Evolutionary conservation across 1,139 yeast genomes (phyloP), one percentile per base, ranked within the genome.

Genomic region (Lodderomyces metapsilosis): DNA sequence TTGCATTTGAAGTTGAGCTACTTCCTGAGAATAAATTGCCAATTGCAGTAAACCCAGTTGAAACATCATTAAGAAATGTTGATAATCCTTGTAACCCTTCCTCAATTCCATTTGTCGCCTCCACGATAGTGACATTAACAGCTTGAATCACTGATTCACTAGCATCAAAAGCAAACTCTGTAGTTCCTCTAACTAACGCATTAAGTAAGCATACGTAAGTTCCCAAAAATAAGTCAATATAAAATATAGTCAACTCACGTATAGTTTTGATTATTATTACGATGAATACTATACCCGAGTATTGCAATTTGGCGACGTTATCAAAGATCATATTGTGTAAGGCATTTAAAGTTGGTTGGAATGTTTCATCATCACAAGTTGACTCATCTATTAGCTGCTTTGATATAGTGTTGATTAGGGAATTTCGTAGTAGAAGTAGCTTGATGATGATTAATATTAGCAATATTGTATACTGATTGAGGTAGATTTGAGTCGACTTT

Each of bases 181-280:
- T 84, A 0, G 88, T 74, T 2, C 92, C 88, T 50, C 79, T 81
- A 7, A 89, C 67, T 0, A 91, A 77, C 5, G 94, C 83, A 0
- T 86, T 80, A 6, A 88, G 60, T 18, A 92, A 66, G 62, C 98
- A 92, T 0, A 87, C 82, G 60, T 86, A 87, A 0, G 98, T 91
- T 0, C 97, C 98, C 7, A 89, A 62, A 40, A 85, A 76, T 48
- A 91, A 54, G 34, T 88, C 89, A 13, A 92, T 62, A 18, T 80
- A 68, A 55, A 92, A 89, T 9, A 79, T 54, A 0, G 87, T 58
- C 28, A 89, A 50, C 36, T 75, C 71, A 51, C 86, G 83, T 11
- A 83, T 65, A 0, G 82, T 82, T 27, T 41, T 43, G 16, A 43
- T 36, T n/a, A 43, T 38, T 11, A 47, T 34, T 11, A 47, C 36